Conservation (phyloP, 108 stramenopile species). For the Nannochloropsis oceanica region DNA sequence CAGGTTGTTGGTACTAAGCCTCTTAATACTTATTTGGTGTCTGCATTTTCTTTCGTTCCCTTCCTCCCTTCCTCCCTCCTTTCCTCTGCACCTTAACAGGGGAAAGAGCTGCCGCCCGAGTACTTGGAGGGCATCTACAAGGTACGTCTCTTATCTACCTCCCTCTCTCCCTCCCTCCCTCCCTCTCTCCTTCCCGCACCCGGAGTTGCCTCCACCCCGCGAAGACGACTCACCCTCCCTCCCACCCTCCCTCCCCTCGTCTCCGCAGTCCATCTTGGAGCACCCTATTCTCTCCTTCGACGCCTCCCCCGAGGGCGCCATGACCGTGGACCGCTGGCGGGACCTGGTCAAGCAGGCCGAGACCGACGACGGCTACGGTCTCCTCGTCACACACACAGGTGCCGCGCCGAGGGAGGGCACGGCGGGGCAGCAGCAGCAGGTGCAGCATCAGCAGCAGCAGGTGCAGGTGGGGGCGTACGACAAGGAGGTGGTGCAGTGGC, state of each 20-base stretch:
- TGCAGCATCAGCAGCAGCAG: neutral
- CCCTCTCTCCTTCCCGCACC: too few species aligned
- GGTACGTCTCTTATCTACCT: too few species aligned
- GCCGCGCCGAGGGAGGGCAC: neutral
- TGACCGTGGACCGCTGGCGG: slow-evolving; percentile 66
- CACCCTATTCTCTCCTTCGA: slow-evolving; percentile 70
- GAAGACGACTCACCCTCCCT: too few species aligned
- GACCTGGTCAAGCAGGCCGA: neutral
- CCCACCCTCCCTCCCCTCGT: too few species aligned
- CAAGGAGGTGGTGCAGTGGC: neutral
- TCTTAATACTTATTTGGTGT: too few species aligned
- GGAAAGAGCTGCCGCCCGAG: slow-evolving; percentile 59
- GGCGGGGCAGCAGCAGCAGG: neutral
- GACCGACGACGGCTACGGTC: neutral
- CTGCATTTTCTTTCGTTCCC: too few species aligned
- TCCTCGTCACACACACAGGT: neutral
- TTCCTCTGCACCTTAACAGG: neutral
- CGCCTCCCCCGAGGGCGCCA: slow-evolving; percentile 64
- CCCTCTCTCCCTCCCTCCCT: too few species aligned
- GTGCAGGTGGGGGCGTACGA: neutral
- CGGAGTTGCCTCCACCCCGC: too few species aligned
- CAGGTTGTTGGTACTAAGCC: too few species aligned
- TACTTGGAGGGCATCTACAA: slow-evolving; percentile 68
- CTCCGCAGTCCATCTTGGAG: slow-evolving; percentile 44
- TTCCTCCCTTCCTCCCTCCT: too few species aligned